Conservation (phyloP, 2,329 filamentous ascomycete genomes). For the Verticillium longisporum region DNA sequence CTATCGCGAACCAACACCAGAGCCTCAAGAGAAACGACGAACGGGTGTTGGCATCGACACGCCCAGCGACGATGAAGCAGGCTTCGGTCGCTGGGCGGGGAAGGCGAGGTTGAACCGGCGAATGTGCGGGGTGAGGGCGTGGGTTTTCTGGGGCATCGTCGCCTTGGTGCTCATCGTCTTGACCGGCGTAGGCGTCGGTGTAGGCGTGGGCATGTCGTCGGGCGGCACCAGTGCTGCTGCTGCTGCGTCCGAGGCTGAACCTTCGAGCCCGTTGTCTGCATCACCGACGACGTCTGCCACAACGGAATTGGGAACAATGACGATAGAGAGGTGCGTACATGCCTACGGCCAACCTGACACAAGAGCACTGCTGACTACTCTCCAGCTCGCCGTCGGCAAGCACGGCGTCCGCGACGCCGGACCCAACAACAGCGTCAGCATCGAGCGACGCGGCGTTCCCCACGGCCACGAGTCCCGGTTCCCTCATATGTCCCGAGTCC, state of each 20-base stretch:
- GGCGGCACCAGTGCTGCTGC: background rate
- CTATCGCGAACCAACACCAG: conserved; percentile 31
- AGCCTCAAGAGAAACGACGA: conserved; percentile 14
- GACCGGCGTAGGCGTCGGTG: conserved; percentile 31
- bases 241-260: background rate
- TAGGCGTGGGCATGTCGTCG: conserved; percentile 23
- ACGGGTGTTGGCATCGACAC: conserved; percentile 6
- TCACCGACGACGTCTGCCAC: background rate
- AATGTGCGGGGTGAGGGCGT: conserved; percentile 21
- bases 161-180: conserved; percentile 21
- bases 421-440: conserved; percentile 10
- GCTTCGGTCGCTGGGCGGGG: conserved; percentile 6
- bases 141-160: conserved; percentile 27
- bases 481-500: conserved; percentile 30
- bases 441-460: conserved; percentile 9
- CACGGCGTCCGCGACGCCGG: background rate
- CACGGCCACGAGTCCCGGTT: conserved; percentile 15
- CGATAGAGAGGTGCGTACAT: background rate
- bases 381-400: background rate
- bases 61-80: conserved; percentile 3
- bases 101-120: conserved; percentile 3
- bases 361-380: background rate
- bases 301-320: background rate
- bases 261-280: conserved; percentile 7
- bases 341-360: background rate